A percentile compares a stretch with the other conserved stretches of the same genome.
phyloP scores from a whole-genome alignment of 2,329 filamentous ascomycete species.

The Thielaviopsis punctulata region DNA sequence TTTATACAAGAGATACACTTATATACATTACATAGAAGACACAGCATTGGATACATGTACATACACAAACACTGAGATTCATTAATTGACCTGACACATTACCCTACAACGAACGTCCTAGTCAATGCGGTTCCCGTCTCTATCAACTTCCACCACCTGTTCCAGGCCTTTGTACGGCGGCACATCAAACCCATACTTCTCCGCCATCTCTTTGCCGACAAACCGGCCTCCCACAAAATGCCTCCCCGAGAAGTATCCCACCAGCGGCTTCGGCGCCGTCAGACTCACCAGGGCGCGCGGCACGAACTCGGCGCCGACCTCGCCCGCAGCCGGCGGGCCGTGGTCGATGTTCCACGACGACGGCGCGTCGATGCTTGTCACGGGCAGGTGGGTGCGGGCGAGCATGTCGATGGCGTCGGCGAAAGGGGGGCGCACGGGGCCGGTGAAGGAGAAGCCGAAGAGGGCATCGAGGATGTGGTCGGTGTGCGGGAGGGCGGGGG shows the following conservation, averaged over 20 bases:
- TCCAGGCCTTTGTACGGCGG: slow-evolving; percentile 74
- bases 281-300: slow-evolving; percentile 70
- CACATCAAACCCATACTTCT: slow-evolving; percentile 73
- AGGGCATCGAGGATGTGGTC: slow-evolving; percentile 86
- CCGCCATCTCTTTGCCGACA: slow-evolving; percentile 56
- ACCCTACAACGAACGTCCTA: background rate
- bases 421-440: slow-evolving; percentile 86
- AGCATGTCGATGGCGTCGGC: slow-evolving; percentile 62
- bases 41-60: background rate
- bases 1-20: background rate
- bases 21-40: background rate
- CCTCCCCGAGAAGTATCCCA: slow-evolving; percentile 64
- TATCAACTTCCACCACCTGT: slow-evolving; percentile 64
- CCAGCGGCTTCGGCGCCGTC: slow-evolving; percentile 83
- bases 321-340: slow-evolving; percentile 47
- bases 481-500: slow-evolving; percentile 42
- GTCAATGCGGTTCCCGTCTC: slow-evolving; percentile 30
- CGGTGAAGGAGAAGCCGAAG: slow-evolving; percentile 89
- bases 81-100: background rate
- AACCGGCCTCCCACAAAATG: slow-evolving; percentile 90
- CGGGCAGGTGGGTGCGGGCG: slow-evolving; percentile 53
- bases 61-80: background rate
- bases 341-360: slow-evolving; percentile 87
- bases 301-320: slow-evolving; percentile 63
- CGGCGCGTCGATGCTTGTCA: slow-evolving; percentile 81